Conservation (phyloP, 192 early-diverging fungal species). For the Coemansia sp. region DNA sequence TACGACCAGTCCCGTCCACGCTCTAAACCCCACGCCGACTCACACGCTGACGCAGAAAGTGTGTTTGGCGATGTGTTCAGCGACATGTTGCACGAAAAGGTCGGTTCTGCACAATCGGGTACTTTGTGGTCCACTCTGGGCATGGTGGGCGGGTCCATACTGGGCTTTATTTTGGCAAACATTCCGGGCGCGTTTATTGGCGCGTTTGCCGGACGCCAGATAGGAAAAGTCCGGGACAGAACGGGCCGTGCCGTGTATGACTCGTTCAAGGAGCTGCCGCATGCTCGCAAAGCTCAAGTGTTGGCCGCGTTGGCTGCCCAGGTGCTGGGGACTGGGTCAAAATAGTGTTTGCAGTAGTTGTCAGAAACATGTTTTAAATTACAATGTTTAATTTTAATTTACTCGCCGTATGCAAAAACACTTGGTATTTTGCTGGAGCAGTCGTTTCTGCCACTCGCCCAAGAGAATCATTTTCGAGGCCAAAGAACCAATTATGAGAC, state of each 20-base stretch:
- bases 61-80: constrained; percentile 82
- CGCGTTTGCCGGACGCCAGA: constrained; percentile 59
- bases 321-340: constrained; percentile 33
- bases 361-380: no score
- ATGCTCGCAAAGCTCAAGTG: constrained; percentile 60
- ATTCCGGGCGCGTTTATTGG: constrained; percentile 63
- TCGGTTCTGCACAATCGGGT: constrained; percentile 46
- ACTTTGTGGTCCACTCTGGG: constrained; percentile 62
- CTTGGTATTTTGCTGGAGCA: no score
- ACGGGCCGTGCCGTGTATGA: constrained; percentile 65
- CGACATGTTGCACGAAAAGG: constrained; percentile 74
- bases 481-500: not conserved
- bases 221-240: constrained; percentile 65
- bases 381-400: not conserved
- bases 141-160: constrained; percentile 62
- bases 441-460: no score
- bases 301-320: constrained; percentile 49
- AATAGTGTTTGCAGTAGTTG: not conserved
- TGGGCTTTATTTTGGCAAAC: constrained; percentile 73
- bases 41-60: constrained; percentile 57
- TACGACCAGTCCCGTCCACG: constrained; percentile 55
- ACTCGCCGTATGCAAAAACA: no score
- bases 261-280: constrained; percentile 57
- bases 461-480: no score
- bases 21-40: not conserved